A percentile compares a stretch with the other conserved stretches of the same genome.
phyloP scores from a whole-genome alignment of 2,329 filamentous ascomycete genomes.

The Passalora sequoiae region DNA sequence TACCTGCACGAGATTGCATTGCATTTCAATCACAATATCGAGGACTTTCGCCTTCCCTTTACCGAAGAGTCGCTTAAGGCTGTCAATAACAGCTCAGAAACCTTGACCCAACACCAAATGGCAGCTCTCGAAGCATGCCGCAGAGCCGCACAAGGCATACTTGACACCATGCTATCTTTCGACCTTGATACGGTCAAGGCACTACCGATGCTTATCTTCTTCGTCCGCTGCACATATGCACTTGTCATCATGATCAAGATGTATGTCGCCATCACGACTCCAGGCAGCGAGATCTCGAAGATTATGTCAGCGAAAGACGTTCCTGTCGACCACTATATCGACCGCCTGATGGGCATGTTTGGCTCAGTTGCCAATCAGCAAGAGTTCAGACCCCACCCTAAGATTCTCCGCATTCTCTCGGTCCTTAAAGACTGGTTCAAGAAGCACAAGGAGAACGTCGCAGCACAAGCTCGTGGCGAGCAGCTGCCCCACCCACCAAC shows the following conservation, averaged over 20 bases:
- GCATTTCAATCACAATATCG: constrained; percentile 42
- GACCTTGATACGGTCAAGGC: constrained; percentile 41
- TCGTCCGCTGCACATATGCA: constrained; percentile 53
- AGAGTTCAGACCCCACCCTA: constrained; percentile 39
- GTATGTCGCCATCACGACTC: constrained; percentile 51
- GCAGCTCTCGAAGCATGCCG: constrained; percentile 45
- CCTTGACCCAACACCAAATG: constrained; percentile 44
- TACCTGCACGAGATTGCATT: constrained; percentile 50
- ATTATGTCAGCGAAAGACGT: constrained; percentile 47
- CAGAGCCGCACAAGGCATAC: constrained; percentile 42
- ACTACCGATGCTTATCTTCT: constrained; percentile 41
- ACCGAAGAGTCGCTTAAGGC: constrained; percentile 39
- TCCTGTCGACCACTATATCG: constrained; percentile 45
- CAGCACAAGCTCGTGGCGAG: constrained; percentile 20
- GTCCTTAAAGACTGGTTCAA: constrained; percentile 44
- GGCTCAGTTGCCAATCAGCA: constrained; percentile 17
- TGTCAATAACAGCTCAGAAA: constrained; percentile 37
- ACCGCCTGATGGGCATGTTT: constrained; percentile 43
- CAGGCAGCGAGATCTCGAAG: constrained; percentile 44
- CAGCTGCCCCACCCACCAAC: constrained; percentile 11
- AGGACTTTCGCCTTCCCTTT: constrained; percentile 45
- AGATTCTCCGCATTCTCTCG: constrained; percentile 44
- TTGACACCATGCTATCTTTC: constrained; percentile 47
- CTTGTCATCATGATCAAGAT: constrained; percentile 57
- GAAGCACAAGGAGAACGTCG: constrained; percentile 32